These are phyloP conservation scores for Lophiostoma macrostomum DNA, from an alignment of 495 filamentous ascomycete species.

Conservation along the genomic window DNA sequence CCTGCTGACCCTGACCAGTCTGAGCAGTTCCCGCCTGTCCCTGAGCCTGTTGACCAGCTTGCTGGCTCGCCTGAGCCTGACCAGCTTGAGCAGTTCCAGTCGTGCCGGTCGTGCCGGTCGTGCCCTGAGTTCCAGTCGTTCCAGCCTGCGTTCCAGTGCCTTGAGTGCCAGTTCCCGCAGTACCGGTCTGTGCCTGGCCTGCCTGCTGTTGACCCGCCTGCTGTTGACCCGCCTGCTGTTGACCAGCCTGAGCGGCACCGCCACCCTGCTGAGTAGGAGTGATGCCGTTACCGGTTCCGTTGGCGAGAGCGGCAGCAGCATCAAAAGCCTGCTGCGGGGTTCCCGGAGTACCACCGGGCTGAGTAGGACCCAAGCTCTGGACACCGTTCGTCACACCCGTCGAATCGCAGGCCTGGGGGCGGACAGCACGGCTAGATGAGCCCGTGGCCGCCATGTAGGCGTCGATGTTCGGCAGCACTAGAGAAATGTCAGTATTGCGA, in stretches of 20 bases:
- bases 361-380: constrained; percentile 8
- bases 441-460: constrained; percentile 23
- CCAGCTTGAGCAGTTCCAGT: not conserved
- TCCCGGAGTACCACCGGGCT: constrained; percentile 13
- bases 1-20: not conserved
- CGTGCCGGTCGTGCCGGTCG: constrained; percentile 1
- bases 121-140: constrained; percentile 8
- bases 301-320: constrained; percentile 8
- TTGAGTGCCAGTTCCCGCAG: not conserved
- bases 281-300: constrained; percentile 2
- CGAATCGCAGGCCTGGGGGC: constrained; percentile 12
- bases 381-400: constrained; percentile 22
- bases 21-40: not conserved
- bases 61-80: constrained; percentile 10
- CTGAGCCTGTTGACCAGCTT: constrained; percentile 5
- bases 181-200: constrained; percentile 6
- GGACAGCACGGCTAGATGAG: constrained; percentile 1
- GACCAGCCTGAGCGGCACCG: not conserved
- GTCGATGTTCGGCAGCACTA: constrained; percentile 25
- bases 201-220: not conserved
- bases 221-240: not conserved
- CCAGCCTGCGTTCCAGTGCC: constrained; percentile 8
- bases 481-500: not conserved
- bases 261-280: not conserved
- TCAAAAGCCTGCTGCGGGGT: constrained; percentile 19